Evolutionary conservation across 257 asterid species (phyloP).

Genomic region (Penstemon newberryi): DNA sequence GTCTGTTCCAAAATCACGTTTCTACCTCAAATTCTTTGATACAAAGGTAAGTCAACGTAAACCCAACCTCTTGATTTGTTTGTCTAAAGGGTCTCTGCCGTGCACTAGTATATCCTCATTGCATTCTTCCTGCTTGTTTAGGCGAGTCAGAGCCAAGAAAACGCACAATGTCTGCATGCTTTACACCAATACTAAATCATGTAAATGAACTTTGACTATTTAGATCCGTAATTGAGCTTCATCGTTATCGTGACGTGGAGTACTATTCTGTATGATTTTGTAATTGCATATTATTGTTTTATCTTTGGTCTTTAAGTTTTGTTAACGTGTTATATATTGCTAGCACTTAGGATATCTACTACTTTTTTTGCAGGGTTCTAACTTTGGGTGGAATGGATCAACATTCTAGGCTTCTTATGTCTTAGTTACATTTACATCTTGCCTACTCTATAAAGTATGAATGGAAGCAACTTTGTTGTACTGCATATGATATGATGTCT

Average conservation of each 20-base stretch:
- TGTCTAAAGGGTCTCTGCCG: neutral
- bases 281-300: constrained; percentile 6
- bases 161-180: constrained; percentile 92
- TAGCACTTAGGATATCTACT: constrained; percentile 5
- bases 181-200: constrained; percentile 73
- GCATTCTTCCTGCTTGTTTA: constrained; percentile 71
- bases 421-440: neutral
- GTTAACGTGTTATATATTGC: constrained; percentile 3
- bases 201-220: constrained; percentile 49
- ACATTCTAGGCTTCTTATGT: constrained; percentile 55
- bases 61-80: constrained; percentile 5
- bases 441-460: constrained; percentile 11
- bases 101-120: constrained; percentile 52
- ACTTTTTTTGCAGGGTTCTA: constrained; percentile 59
- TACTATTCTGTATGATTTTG: neutral
- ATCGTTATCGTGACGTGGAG: neutral
- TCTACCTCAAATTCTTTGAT: constrained; percentile 90
- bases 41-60: constrained; percentile 54
- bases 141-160: constrained; percentile 81
- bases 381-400: constrained; percentile 87
- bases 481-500: constrained; percentile 15
- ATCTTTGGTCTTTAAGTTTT: neutral
- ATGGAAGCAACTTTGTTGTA: constrained; percentile 10
- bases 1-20: constrained; percentile 73
- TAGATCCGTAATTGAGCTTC: constrained; percentile 33